A percentile compares a stretch with the other conserved stretches of the same genome.
Evolutionary conservation across 2,329 filamentous ascomycete species (phyloP).

Genomic region (Sordariomycetes sp.): DNA sequence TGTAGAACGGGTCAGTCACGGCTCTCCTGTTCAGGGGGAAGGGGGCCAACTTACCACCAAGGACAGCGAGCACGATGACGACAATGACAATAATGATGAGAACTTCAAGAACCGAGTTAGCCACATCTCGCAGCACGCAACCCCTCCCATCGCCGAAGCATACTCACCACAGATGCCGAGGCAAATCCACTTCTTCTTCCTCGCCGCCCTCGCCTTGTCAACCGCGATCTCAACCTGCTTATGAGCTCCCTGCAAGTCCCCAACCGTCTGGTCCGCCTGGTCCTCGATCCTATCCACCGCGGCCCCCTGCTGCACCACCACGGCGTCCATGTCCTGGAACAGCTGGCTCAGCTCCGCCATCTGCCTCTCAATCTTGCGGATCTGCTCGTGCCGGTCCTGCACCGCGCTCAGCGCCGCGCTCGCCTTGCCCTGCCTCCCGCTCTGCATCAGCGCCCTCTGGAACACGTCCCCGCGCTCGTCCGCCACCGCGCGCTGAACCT

Average conservation of each 20-base stretch:
- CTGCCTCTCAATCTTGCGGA: constrained; percentile 83
- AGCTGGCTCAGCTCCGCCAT: constrained; percentile 78
- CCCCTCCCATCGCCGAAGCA: not conserved
- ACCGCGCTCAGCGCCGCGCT: constrained; percentile 68
- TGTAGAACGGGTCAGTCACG: not conserved
- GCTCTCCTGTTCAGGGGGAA: not conserved
- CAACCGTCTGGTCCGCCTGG: constrained; percentile 72
- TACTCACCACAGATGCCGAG: constrained; percentile 55
- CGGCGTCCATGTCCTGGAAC: constrained; percentile 77
- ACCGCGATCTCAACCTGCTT: constrained; percentile 70
- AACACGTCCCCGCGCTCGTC: constrained; percentile 65
- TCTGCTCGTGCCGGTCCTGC: constrained; percentile 68
- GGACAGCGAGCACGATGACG: constrained; percentile 34
- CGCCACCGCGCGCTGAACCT: constrained; percentile 68
- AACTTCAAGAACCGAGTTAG: constrained; percentile 21
- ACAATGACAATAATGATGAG: constrained; percentile 37
- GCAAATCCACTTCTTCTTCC: constrained; percentile 96
- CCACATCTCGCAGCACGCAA: not conserved
- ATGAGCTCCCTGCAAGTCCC: constrained; percentile 76
- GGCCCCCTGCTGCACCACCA: constrained; percentile 77
- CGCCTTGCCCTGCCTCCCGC: constrained; percentile 69
- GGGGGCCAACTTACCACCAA: constrained; percentile 10
- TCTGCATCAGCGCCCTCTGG: constrained; percentile 71
- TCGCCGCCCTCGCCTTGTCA: constrained; percentile 61
- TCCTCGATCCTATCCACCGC: constrained; percentile 71